phyloP scores from a whole-genome alignment of 2,329 filamentous ascomycete species.

The Cordyceps pruinosa region DNA sequence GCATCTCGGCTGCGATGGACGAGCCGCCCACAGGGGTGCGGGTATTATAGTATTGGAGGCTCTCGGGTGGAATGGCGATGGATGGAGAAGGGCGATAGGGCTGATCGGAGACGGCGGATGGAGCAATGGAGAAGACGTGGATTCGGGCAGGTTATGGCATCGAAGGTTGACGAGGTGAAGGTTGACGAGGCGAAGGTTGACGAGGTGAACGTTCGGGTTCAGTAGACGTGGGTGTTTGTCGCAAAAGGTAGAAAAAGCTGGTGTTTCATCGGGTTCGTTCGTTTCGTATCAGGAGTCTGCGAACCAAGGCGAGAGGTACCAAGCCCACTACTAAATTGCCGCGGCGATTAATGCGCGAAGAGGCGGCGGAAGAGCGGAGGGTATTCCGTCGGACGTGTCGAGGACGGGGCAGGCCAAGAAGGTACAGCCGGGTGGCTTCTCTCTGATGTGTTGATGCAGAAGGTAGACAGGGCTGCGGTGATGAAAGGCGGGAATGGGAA shows the following conservation, averaged over 20 bases:
- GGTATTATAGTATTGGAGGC: constrained; percentile 4
- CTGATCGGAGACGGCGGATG: neutral
- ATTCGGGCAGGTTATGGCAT: neutral
- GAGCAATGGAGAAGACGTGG: neutral
- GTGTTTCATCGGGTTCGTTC: neutral
- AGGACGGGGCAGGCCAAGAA: no score
- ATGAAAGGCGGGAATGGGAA: no score
- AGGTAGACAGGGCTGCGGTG: no score
- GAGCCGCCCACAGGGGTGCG: constrained; percentile 5
- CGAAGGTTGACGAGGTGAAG: neutral
- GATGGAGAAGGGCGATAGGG: neutral
- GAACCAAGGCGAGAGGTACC: neutral
- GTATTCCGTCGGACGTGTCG: no score
- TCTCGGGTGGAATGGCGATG: constrained; percentile 5
- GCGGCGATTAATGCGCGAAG: neutral
- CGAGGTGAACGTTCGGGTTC: no score
- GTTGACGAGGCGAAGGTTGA: no score
- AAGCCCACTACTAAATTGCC: constrained; percentile 1
- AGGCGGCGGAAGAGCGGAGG: no score
- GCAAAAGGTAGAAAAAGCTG: neutral
- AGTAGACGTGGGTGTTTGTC: neutral
- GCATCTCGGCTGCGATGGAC: constrained; percentile 2
- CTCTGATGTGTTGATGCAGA: no score
- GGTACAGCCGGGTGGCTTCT: no score
- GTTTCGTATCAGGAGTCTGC: neutral